Evolutionary conservation across 805 yeast genomes (phyloP), one percentile per base, ranked within the genome.

Genomic region (Hanseniaspora lachancei): DNA sequence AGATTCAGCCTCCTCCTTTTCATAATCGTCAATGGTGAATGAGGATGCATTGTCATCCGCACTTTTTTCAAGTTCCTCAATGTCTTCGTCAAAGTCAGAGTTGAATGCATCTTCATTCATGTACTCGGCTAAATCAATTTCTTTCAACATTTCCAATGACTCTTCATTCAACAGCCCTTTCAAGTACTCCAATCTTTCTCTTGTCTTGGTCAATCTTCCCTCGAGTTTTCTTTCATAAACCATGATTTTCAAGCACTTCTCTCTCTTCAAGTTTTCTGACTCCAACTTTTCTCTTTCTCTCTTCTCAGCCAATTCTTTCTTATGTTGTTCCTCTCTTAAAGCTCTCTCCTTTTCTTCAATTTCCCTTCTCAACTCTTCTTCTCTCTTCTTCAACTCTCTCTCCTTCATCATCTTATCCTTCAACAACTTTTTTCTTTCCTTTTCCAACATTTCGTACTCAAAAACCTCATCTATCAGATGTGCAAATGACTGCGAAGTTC

Each of bases 401-500:
- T 70, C 69, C 71, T 65, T 70, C 58, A 65, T 70, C 50, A 74
- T 66, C 61, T 77, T 81, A 47, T 68, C 61, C 51, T 66, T 70
- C 18, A 68, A 53, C 35, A 64, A 65, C 43, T 69, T 74, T 57
- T 67, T 74, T 75, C 74, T 78, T 60, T 75, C 69, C 63, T 77
- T 81, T 58, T 80, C 85, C 53, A 75, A 79, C 60, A 75, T 77
- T 63, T 82, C 89, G 66, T 82, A 84, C 62, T 79, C 84, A 72
- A 84, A 84, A 57, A 84, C 79, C 67, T 79, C 81, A 69, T 84
- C 91, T 72, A 88, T 82, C 44, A 84, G 71, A 2, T 84, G 77
- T 13, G 89, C 93, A 72, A 84, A 84, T 59, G 84, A 85, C 16
- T 86, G 81, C 39, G 86, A 80, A 1, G 89, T 82, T 67, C 93